phyloP scores from a whole-genome alignment of 1,284 basidiomycete genomes.

The Cerioporus squamosus region DNA sequence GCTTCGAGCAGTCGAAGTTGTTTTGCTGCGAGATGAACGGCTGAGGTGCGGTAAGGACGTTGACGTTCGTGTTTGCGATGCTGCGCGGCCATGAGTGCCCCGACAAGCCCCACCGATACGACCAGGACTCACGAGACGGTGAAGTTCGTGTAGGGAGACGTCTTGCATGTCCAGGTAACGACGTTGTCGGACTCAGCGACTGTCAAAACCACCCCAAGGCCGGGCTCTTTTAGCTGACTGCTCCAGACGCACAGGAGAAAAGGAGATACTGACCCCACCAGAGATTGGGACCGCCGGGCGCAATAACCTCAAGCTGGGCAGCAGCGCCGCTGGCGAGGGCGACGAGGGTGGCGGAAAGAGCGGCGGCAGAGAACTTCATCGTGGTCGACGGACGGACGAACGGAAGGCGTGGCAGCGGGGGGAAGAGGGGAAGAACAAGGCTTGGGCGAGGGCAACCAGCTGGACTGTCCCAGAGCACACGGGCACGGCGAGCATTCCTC shows the following conservation, averaged over 20 bases:
- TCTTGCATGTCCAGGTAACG: conserved; percentile 45
- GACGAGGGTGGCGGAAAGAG: conserved; percentile 38
- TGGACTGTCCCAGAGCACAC: neutral
- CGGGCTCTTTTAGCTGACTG: neutral
- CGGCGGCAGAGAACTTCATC: conserved; percentile 43
- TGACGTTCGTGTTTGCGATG: conserved; percentile 43
- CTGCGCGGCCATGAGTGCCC: conserved; percentile 30
- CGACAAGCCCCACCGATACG: neutral
- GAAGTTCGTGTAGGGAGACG: conserved; percentile 39
- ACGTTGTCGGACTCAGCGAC: conserved; percentile 40
- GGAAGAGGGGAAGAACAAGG: conserved; percentile 1
- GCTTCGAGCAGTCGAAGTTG: conserved; percentile 65
- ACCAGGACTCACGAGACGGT: conserved; percentile 46
- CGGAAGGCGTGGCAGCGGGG: neutral
- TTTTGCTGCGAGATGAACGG: conserved; percentile 53
- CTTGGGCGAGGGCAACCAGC: conserved; percentile 6
- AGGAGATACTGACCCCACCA: conserved; percentile 53
- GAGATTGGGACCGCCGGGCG: conserved; percentile 39
- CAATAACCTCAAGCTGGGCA: conserved; percentile 42
- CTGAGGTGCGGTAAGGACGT: conserved; percentile 37
- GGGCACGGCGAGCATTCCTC: neutral
- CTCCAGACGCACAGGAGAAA: neutral
- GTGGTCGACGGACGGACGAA: conserved; percentile 6
- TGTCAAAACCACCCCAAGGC: conserved; percentile 3
- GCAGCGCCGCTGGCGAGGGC: conserved; percentile 40